phyloP scores from a whole-genome alignment of 2,329 filamentous ascomycete genomes.

The Lasiodiplodia sp. region DNA sequence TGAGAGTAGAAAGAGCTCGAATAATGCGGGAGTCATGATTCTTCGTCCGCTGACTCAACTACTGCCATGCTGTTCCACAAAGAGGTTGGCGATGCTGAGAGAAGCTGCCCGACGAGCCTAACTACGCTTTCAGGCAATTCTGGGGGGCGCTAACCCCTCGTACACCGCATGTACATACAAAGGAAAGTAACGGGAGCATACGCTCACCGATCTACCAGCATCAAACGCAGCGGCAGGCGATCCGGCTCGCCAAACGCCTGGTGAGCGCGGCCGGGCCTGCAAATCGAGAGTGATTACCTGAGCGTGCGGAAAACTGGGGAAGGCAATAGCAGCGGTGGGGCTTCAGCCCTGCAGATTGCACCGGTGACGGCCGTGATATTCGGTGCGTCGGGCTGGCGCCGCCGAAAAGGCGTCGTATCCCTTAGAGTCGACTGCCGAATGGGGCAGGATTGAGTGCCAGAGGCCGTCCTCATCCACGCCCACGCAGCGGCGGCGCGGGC shows the following conservation, averaged over 20 bases:
- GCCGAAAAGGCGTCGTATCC: conserved; percentile 5
- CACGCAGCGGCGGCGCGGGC: conserved; percentile 11
- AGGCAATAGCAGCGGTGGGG: conserved; percentile 28
- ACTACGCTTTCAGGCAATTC: neutral
- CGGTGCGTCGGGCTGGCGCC: neutral
- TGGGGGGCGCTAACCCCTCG: neutral
- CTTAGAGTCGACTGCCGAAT: conserved; percentile 13
- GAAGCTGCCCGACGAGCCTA: neutral
- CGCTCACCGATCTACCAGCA: conserved; percentile 9
- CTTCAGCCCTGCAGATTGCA: conserved; percentile 30
- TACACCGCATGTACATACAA: neutral
- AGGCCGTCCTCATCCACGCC: conserved; percentile 19
- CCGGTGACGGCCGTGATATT: conserved; percentile 21
- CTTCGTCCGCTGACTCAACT: neutral
- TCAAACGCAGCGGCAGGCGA: conserved; percentile 16
- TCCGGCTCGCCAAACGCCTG: conserved; percentile 22
- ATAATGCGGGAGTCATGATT: conserved; percentile 3
- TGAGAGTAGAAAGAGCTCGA: conserved; percentile 11
- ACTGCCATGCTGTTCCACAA: neutral
- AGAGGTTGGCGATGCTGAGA: neutral
- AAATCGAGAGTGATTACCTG: conserved; percentile 27
- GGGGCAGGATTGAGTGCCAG: conserved; percentile 12
- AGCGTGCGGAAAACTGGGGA: conserved; percentile 30
- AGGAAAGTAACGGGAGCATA: neutral
- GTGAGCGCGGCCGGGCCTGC: conserved; percentile 21